Evolutionary conservation across 345 rosid genomes (phyloP).

Genomic region (Eucalyptus sp.): DNA sequence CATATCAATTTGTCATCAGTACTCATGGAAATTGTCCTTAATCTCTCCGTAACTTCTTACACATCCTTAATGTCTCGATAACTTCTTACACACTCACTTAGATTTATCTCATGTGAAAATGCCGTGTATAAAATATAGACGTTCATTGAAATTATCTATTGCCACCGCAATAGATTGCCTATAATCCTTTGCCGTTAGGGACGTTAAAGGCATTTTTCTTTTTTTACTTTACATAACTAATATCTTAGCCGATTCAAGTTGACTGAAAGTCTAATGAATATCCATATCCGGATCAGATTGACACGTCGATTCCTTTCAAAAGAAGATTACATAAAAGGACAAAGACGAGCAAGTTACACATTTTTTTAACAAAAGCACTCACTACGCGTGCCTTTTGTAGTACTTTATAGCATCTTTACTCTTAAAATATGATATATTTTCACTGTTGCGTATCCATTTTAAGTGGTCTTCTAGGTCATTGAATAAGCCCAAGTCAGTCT

Average conservation of each 20-base stretch:
- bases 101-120: not conserved
- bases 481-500: not conserved
- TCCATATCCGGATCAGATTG: not conserved
- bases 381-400: not conserved
- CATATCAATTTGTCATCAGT: not conserved
- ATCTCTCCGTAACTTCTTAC: not conserved
- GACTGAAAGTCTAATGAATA: not conserved
- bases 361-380: not conserved
- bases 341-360: not conserved
- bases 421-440: not conserved
- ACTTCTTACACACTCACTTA: not conserved
- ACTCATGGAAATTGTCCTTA: not conserved
- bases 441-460: not conserved
- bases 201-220: not conserved
- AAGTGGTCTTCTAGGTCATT: not conserved
- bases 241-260: not conserved
- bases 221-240: not conserved
- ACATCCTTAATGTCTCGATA: not conserved
- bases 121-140: not conserved
- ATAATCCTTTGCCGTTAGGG: not conserved
- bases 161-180: not conserved
- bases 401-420: not conserved
- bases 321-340: not conserved
- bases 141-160: too few relatives aligned
- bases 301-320: not conserved